Conservation (phyloP, 2,329 filamentous ascomycete species). For the Colletotrichum tanaceti region DNA sequence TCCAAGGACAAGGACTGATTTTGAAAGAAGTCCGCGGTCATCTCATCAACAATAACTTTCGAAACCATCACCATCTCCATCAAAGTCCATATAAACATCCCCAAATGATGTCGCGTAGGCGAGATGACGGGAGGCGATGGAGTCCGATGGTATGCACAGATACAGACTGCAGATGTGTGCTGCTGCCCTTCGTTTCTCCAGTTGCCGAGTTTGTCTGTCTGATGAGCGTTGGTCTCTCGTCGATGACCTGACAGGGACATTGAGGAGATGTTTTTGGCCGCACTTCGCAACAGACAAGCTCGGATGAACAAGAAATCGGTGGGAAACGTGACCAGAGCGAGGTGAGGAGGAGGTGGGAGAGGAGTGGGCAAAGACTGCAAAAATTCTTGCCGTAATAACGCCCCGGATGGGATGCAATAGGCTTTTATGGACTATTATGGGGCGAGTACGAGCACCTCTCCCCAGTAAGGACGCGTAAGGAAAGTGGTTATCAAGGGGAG, state of each 20-base stretch:
- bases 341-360: not conserved
- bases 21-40: no score
- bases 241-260: not conserved
- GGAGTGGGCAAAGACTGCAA: not conserved
- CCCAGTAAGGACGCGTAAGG: conserved; percentile 32
- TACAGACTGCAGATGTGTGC: no score
- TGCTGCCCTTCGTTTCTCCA: not conserved
- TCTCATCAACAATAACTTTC: no score
- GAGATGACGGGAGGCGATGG: no score
- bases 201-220: conserved; percentile 2
- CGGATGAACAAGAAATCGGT: conserved; percentile 21
- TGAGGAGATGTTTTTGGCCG: conserved; percentile 1
- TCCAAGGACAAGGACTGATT: no score
- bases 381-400: conserved; percentile 15
- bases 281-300: conserved; percentile 11
- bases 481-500: conserved; percentile 11
- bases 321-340: conserved; percentile 29
- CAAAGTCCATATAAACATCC: no score
- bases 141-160: not conserved
- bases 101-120: no score
- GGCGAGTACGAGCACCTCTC: conserved; percentile 24
- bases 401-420: not conserved
- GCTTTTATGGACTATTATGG: conserved; percentile 16
- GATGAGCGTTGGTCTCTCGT: not conserved
- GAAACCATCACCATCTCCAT: no score